Base-by-base conservation (phyloP, 106 monocot genomes). In the Agapanthus africanus region DNA sequence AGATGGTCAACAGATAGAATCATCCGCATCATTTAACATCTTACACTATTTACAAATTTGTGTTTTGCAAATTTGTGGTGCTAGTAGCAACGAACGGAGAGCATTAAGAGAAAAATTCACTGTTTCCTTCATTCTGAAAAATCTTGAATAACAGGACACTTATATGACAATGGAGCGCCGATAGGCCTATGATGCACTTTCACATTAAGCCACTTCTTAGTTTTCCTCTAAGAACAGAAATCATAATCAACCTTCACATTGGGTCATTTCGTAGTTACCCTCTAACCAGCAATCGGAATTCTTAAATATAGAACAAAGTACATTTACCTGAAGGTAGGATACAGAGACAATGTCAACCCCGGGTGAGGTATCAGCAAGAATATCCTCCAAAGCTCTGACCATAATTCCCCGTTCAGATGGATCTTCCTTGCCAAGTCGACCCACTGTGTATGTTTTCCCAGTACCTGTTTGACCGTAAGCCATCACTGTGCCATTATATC, bases 391-490 rank as follows among this genome's bases (percentile, higher is more conserved):
- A 26, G 90, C 86, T 74, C 90, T 80, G 40, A 90, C 86, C 86
- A 90, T 86, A 28, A 90, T 83, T 6, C 90, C 90, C 70, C 90
- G 80, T 77, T 90, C 78, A 51, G 90, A 90, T 61, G 80, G 81
- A 65, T 90, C 90, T 36, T 74, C 73, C 76, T 79, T 84, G 37
- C 83, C 90, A 63, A 83, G 78, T 30, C 37, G 67, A 63, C 86
- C 90, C 76, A 90, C 76, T 25, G 86, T 86, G 33, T 83, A 83
- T 49, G 86, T 86, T 72, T 86, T 86, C 4, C 90, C 86, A 10
- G 83, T 81, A 69, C 90, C 90, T 68, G 90, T 90, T 76, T 90
- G 90, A 71, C 90, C 90, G 62, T 90, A 90, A 77, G 85, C 90
- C 90, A 90, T 90, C 60, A 90, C 83, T 47, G 90, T 90, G 46